These are phyloP conservation scores for Toxoplasma gondii DNA, from an alignment of 169 alveolate genomes.

Conservation along the genomic window DNA sequence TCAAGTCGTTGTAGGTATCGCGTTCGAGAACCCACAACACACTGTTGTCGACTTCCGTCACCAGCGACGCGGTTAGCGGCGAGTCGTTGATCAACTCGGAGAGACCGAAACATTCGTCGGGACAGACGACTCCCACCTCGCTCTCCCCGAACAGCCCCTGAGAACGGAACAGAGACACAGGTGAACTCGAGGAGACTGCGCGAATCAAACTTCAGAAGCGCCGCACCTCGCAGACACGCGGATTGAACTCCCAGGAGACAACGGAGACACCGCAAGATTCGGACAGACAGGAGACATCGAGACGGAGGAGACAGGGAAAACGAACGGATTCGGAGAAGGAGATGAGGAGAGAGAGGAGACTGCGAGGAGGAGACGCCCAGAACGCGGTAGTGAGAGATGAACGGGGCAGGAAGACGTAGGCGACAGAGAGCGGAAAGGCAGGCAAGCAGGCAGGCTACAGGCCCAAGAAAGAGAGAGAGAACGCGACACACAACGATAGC, in stretches of 20 bases:
- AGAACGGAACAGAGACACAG: not conserved
- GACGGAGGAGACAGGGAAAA: too few relatives aligned
- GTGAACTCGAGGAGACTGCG: not conserved
- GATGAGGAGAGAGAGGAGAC: not conserved
- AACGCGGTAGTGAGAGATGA: too few relatives aligned
- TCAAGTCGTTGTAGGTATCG: constrained; percentile 47
- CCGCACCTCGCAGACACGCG: not conserved
- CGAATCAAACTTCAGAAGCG: not conserved
- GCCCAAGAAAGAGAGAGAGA: too few relatives aligned
- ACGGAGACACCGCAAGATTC: not conserved
- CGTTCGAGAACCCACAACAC: constrained; percentile 59
- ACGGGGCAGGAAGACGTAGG: too few relatives aligned
- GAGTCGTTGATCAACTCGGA: constrained; percentile 61
- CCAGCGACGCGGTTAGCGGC: constrained; percentile 42
- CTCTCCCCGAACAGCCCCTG: constrained; percentile 68
- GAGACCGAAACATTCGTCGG: constrained; percentile 62
- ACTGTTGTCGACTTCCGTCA: constrained; percentile 48
- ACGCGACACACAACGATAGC: too few relatives aligned
- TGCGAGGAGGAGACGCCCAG: too few relatives aligned
- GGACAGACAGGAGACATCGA: not conserved
- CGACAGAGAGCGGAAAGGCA: too few relatives aligned
- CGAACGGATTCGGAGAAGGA: too few relatives aligned
- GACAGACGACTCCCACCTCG: constrained; percentile 44
- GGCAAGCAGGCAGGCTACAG: too few relatives aligned
- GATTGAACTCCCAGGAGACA: not conserved